phyloP scores from a whole-genome alignment of 495 filamentous ascomycete species.

The Niebla homalea region DNA sequence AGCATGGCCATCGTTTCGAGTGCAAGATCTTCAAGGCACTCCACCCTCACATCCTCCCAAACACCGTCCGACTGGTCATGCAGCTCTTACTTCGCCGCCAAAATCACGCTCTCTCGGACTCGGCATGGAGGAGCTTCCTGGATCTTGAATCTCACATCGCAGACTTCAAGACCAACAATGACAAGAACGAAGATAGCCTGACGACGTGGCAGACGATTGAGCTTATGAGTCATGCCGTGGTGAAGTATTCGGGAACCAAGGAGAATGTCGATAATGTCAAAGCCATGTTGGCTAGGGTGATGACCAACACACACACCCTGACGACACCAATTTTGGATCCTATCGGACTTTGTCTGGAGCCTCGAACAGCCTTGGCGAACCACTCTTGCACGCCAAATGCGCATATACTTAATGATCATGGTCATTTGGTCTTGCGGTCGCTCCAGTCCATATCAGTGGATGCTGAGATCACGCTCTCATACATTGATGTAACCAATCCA shows the following conservation, averaged over 20 bases:
- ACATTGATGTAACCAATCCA: conserved; percentile 48
- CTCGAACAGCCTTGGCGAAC: conserved; percentile 47
- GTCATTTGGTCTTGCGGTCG: conserved; percentile 31
- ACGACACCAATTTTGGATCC: conserved; percentile 43
- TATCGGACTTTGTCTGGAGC: conserved; percentile 42
- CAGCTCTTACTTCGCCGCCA: conserved; percentile 35
- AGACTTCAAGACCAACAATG: conserved; percentile 1
- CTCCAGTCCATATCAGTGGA: conserved; percentile 33
- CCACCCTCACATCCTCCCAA: conserved; percentile 38
- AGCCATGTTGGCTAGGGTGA: conserved; percentile 35
- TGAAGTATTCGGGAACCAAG: conserved; percentile 34
- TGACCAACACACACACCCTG: conserved; percentile 49
- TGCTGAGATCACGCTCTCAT: conserved; percentile 55
- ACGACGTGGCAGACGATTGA: conserved; percentile 33
- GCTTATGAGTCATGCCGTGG: conserved; percentile 40
- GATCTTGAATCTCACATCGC: conserved; percentile 34
- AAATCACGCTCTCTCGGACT: conserved; percentile 21
- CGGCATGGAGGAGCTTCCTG: conserved; percentile 30
- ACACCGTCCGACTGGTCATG: conserved; percentile 40
- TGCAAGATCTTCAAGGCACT: conserved; percentile 39
- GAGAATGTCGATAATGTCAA: conserved; percentile 44
- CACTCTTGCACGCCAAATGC: conserved; percentile 61
- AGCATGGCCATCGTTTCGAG: conserved; percentile 43
- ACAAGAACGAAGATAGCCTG: conserved; percentile 25
- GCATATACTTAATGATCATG: conserved; percentile 48